These are phyloP conservation scores for Penicillium sp. DNA, from an alignment of 2,329 filamentous ascomycete species.

Conservation along the genomic window DNA sequence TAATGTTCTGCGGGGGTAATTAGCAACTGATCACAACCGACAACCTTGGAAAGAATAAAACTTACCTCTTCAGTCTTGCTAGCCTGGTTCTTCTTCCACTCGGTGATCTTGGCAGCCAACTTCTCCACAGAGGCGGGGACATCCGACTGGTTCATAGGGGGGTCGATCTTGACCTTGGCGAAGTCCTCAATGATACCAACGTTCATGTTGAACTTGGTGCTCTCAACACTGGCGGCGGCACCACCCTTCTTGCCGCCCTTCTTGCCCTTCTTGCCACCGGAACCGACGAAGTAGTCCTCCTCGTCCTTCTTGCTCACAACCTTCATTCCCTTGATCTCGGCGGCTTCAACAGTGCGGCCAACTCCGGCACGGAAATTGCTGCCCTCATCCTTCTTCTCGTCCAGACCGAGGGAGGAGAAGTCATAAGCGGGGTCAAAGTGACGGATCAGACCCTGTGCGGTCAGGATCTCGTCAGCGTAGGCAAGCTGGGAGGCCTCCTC, in stretches of 20 bases:
- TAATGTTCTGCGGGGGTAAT: conserved; percentile 71
- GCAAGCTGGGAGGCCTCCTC: conserved; percentile 66
- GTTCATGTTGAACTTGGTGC: conserved; percentile 75
- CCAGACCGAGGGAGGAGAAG: conserved; percentile 59
- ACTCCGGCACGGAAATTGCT: conserved; percentile 76
- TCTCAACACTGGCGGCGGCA: conserved; percentile 44
- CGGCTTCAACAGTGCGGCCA: conserved; percentile 78
- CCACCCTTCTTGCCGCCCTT: conserved; percentile 72
- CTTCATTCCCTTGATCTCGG: conserved; percentile 79
- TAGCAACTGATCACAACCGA: neutral
- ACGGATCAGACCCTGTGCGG: conserved; percentile 79
- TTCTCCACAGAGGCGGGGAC: conserved; percentile 79
- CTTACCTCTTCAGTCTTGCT: conserved; percentile 86
- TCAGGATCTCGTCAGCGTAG: conserved; percentile 88
- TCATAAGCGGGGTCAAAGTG: conserved; percentile 85
- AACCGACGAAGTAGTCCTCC: conserved; percentile 75
- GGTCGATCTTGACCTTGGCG: conserved; percentile 76
- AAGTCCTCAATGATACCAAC: conserved; percentile 92
- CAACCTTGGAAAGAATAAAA: conserved; percentile 15
- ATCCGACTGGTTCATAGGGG: conserved; percentile 81
- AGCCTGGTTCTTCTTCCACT: conserved; percentile 90
- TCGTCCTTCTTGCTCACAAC: conserved; percentile 85
- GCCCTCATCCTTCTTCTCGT: conserved; percentile 47
- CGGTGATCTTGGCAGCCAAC: conserved; percentile 83
- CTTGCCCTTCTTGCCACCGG: conserved; percentile 79